phyloP scores from a whole-genome alignment of 2,329 filamentous ascomycete genomes.

The Ophiognomonia clavigignenti-juglandacearum region DNA sequence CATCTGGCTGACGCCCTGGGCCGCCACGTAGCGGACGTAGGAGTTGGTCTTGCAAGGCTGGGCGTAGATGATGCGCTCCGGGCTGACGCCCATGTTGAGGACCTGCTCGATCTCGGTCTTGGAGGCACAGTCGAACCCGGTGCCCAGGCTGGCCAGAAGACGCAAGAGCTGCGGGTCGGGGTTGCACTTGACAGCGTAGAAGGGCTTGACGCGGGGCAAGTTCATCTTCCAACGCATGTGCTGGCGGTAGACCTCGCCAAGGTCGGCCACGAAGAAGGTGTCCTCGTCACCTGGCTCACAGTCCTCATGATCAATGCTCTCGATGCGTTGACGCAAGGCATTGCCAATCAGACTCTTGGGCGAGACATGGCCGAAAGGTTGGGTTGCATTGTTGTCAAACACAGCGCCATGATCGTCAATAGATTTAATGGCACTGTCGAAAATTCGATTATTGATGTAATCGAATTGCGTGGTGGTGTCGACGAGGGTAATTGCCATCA shows the following conservation, averaged over 20 bases:
- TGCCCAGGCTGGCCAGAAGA: slow-evolving; percentile 81
- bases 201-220: slow-evolving; percentile 86
- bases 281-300: slow-evolving; percentile 94
- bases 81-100: slow-evolving; percentile 74
- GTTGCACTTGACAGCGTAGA: slow-evolving; percentile 99
- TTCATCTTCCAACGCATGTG: slow-evolving; percentile 97
- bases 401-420: slow-evolving; percentile 22
- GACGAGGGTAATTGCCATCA: slow-evolving; percentile 59
- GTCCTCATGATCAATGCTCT: slow-evolving; percentile 76
- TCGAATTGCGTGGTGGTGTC: slow-evolving; percentile 49
- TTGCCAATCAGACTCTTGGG: slow-evolving; percentile 82
- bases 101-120: slow-evolving; percentile 96
- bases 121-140: slow-evolving; percentile 96
- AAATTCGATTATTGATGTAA: slow-evolving; percentile 45
- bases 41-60: slow-evolving; percentile 99
- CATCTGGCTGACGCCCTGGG: slow-evolving; percentile 90
- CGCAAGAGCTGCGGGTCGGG: slow-evolving; percentile 84
- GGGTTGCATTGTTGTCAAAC: slow-evolving; percentile 31
- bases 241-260: slow-evolving; percentile 98
- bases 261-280: slow-evolving; percentile 95
- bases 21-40: slow-evolving; percentile 85
- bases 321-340: slow-evolving; percentile 80
- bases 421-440: slow-evolving; percentile 32
- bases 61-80: slow-evolving; percentile 93
- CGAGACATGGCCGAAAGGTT: slow-evolving; percentile 38